A percentile compares a stretch with the other conserved stretches of the same genome.
These are phyloP conservation scores for Saitozyma podzolica DNA, from an alignment of 768 basidiomycete species.

Conservation along the genomic window DNA sequence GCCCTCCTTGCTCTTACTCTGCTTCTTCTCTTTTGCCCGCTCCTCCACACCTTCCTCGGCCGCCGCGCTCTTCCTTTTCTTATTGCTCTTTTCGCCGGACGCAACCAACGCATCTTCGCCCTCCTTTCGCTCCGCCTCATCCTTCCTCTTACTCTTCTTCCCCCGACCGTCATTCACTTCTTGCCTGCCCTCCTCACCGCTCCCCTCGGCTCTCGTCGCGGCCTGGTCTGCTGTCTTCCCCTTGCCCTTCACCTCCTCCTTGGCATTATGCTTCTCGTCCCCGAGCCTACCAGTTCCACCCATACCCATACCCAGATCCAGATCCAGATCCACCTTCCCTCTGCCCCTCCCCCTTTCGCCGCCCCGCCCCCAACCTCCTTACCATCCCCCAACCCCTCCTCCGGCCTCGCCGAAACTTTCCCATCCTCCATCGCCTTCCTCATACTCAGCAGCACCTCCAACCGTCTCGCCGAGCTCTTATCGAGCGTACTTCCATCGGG, in stretches of 20 bases:
- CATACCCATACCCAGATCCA: background rate
- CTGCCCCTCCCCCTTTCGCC: background rate
- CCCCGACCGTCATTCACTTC: too few relatives aligned
- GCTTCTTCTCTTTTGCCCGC: too few relatives aligned
- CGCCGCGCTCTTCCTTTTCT: slow-evolving; percentile 3
- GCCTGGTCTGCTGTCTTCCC: background rate
- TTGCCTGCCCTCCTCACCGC: slow-evolving; percentile 5
- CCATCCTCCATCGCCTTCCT: slow-evolving; percentile 7
- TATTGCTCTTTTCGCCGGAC: background rate
- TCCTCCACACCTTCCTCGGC: too few relatives aligned
- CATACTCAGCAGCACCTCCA: slow-evolving; percentile 7
- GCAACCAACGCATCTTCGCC: background rate
- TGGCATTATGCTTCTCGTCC: too few relatives aligned
- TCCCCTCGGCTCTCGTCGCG: background rate
- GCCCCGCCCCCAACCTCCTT: background rate
- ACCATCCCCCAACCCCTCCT: background rate
- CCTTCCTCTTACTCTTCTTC: too few relatives aligned
- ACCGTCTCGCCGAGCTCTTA: background rate
- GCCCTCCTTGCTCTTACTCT: background rate
- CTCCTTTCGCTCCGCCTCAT: background rate
- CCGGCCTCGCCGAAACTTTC: background rate
- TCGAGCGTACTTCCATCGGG: background rate
- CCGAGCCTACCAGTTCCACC: background rate
- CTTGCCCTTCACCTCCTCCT: background rate
- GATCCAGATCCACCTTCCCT: background rate